A percentile compares a stretch with the other conserved stretches of the same genome.
Conservation (phyloP, 805 yeast species). For the Wickerhamomyces subpelliculosus region DNA sequence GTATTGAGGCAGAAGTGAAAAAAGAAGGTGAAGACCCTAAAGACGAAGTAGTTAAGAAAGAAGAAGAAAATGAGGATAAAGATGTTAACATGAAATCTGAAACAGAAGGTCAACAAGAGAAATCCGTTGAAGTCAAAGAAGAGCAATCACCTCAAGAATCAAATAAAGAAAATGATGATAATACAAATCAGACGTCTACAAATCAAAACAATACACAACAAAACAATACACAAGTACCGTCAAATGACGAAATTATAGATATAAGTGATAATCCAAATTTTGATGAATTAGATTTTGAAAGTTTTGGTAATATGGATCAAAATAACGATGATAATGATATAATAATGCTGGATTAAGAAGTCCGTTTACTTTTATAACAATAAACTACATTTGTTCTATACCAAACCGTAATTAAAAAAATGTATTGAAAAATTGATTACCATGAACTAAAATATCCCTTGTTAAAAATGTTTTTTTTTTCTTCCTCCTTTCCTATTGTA, state of each 20-base stretch:
- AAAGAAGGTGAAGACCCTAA: not conserved
- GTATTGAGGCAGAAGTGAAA: not conserved
- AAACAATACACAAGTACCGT: not conserved
- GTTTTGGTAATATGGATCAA: conserved; percentile 11
- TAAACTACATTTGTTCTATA: not conserved
- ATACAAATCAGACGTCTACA: no score
- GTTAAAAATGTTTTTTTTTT: no score
- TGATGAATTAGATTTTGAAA: conserved; percentile 12
- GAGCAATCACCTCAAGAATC: not conserved
- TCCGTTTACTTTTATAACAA: no score
- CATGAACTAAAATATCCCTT: no score
- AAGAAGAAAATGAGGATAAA: not conserved
- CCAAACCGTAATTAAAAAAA: no score
- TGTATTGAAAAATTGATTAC: no score
- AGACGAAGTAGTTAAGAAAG: not conserved
- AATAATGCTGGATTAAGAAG: conserved; percentile 9
- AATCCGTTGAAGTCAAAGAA: not conserved
- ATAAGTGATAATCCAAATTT: conserved; percentile 6
- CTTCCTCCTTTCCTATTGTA: not conserved
- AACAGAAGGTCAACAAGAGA: not conserved
- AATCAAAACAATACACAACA: no score
- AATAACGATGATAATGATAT: conserved; percentile 7
- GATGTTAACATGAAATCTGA: not conserved
- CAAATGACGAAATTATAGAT: conserved; percentile 4
- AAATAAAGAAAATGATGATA: not conserved